Evolutionary conservation across 345 rosid species (phyloP).

Genomic region (Salix udensis): DNA sequence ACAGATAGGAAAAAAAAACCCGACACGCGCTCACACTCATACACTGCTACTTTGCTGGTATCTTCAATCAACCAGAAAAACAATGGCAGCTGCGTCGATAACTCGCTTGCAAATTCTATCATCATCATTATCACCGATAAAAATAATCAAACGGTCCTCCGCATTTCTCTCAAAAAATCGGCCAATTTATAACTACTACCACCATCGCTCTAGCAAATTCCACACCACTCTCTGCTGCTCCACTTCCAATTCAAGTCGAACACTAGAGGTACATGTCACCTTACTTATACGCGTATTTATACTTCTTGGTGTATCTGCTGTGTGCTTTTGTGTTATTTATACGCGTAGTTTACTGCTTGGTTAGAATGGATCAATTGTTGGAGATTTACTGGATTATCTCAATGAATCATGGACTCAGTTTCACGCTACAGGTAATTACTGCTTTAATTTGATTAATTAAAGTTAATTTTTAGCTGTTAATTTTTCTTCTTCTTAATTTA

Average conservation of each 20-base stretch:
- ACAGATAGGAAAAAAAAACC: too few relatives aligned
- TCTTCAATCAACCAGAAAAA: too few relatives aligned
- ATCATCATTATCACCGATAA: too few relatives aligned
- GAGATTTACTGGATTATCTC: conserved; percentile 68
- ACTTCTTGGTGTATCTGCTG: neutral
- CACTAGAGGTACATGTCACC: conserved; percentile 13
- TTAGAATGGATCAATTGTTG: conserved; percentile 43
- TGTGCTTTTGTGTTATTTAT: neutral
- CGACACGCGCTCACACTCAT: too few relatives aligned
- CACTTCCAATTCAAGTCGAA: conserved; percentile 4
- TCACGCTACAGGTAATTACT: conserved; percentile 64
- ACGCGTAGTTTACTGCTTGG: neutral
- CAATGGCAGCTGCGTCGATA: too few relatives aligned
- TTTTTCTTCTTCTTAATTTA: neutral
- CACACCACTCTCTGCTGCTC: conserved; percentile 32
- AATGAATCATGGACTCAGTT: conserved; percentile 97
- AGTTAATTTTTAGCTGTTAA: neutral
- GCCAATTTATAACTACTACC: conserved; percentile 11
- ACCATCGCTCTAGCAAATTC: conserved; percentile 29
- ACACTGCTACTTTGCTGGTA: too few relatives aligned
- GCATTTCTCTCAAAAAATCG: neutral
- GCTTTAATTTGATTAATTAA: neutral
- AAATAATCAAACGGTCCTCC: too few relatives aligned
- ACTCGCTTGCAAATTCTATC: too few relatives aligned
- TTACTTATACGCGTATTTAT: neutral